Conservation (phyloP, 768 basidiomycete species). For the Suillus cothurnatus region DNA sequence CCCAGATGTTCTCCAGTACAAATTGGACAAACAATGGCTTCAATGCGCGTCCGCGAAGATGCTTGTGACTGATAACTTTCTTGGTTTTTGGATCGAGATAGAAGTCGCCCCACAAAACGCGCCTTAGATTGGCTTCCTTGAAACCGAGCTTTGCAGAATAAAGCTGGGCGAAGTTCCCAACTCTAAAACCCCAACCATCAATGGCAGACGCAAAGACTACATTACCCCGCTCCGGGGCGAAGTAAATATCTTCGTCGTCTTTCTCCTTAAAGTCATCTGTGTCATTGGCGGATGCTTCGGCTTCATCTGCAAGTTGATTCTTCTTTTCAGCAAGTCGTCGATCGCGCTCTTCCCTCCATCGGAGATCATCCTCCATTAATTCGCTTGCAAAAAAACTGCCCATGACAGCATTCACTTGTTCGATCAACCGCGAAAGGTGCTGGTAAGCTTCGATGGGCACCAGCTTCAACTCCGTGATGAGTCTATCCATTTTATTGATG, state of each 20-base stretch:
- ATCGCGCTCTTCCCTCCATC: constrained; percentile 93
- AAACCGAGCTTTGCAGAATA: constrained; percentile 91
- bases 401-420: constrained; percentile 98
- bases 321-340: constrained; percentile 76
- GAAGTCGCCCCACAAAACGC: constrained; percentile 96
- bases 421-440: constrained; percentile 89
- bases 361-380: constrained; percentile 93
- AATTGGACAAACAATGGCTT: constrained; percentile 98
- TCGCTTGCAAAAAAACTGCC: constrained; percentile 94
- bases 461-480: constrained; percentile 92
- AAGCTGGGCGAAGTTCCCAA: constrained; percentile 90
- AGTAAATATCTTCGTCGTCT: constrained; percentile 97
- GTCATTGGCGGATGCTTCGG: constrained; percentile 60
- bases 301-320: constrained; percentile 66
- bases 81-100: constrained; percentile 97
- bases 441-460: constrained; percentile 92
- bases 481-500: constrained; percentile 95
- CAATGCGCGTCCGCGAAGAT: constrained; percentile 80
- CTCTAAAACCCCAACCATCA: constrained; percentile 97
- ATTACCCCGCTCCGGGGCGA: constrained; percentile 93
- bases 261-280: constrained; percentile 84
- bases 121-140: constrained; percentile 81
- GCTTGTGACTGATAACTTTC: constrained; percentile 87
- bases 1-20: constrained; percentile 96
- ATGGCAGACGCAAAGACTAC: constrained; percentile 96